Evolutionary conservation across 1,284 basidiomycete species (phyloP), one percentile per base, ranked within the genome.

Genomic region (Tranzscheliella williamsii): DNA sequence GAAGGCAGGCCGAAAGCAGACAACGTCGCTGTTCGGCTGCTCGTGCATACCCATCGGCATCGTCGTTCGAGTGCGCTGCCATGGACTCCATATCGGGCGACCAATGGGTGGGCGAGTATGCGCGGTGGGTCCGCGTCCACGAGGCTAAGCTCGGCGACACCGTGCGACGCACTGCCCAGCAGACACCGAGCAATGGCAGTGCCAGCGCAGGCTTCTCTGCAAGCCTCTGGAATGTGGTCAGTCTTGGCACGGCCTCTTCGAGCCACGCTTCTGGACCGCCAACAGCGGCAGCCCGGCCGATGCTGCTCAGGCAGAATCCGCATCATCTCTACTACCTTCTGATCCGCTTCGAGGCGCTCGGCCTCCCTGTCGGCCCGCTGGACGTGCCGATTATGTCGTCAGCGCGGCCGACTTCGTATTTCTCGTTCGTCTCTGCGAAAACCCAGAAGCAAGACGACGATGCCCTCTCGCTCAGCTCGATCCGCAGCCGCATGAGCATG

Each of bases 301-400:
- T 57, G 46, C 81, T 86, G 11, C 83, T 91, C 37, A 78, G 83
- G 7, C 83, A 89, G 63, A 88, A 91, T 78, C 84, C 84, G 15
- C 88, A 91, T 75, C 89, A 88, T 67, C 83, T 94, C 11, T 90
- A 88, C 82, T 94, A 92, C 78, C 79, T 91, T 58, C 83, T 94
- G 46, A 87, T 92, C 79, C 87, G 89, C 35, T 83, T 92, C 62
- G 90, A 94, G 78, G 89, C 84, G 3, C 78, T 89, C 26, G 86
- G 85, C 13, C 80, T 89, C 45, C 45, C 68, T 15, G 83, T 89
- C 26, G 91, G 90, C 41, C 84, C 86, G n/a, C 82, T 94, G 47
- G 91, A 94, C 75, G 84, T 88, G 53, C 83, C 82, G 31, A 53
- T 73, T 13, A 50, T 57, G 21, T 24, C 51, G 34, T 37, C 51